Evolutionary conservation across 2,329 filamentous ascomycete genomes (phyloP).

Genomic region (Reticulascus tulasneorum): DNA sequence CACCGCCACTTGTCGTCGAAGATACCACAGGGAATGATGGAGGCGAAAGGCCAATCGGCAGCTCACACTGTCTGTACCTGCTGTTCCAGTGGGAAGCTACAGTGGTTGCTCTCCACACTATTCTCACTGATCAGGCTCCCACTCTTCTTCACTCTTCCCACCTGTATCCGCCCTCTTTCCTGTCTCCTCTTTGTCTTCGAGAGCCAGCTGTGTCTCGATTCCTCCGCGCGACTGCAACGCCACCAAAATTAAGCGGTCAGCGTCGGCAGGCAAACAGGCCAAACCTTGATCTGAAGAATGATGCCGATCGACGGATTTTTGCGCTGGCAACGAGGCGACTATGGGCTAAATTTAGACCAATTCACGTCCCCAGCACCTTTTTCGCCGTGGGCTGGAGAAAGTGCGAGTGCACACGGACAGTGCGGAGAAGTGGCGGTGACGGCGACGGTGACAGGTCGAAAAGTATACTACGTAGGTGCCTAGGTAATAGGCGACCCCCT

Average conservation of each 20-base stretch:
- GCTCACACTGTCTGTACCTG: too few species aligned
- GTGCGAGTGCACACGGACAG: slow-evolving; percentile 12
- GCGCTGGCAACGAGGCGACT: slow-evolving; percentile 9
- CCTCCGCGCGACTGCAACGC: slow-evolving; percentile 7
- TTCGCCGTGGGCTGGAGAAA: slow-evolving; percentile 5
- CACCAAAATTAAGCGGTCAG: slow-evolving; percentile 11
- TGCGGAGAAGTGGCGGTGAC: slow-evolving; percentile 9
- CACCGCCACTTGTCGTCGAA: too few species aligned
- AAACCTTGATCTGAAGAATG: slow-evolving; percentile 12
- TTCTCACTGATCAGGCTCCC: too few species aligned
- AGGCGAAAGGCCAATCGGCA: too few species aligned
- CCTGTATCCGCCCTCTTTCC: too few species aligned
- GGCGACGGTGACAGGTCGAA: not conserved
- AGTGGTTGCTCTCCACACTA: too few species aligned
- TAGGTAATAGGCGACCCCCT: not conserved
- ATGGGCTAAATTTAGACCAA: slow-evolving; percentile 11
- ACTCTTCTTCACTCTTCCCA: too few species aligned
- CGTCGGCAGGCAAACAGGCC: slow-evolving; percentile 10
- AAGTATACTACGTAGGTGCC: not conserved
- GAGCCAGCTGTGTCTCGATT: too few species aligned
- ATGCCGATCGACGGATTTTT: slow-evolving; percentile 12
- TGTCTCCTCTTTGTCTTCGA: too few species aligned
- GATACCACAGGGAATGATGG: too few species aligned
- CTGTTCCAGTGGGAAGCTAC: too few species aligned
- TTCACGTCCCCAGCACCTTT: slow-evolving; percentile 4